Percentiles rank a stretch among this genome's conserved stretches.
Evolutionary conservation across 257 asterid species (phyloP).

Genomic region (Schizonepeta tenuifolia): DNA sequence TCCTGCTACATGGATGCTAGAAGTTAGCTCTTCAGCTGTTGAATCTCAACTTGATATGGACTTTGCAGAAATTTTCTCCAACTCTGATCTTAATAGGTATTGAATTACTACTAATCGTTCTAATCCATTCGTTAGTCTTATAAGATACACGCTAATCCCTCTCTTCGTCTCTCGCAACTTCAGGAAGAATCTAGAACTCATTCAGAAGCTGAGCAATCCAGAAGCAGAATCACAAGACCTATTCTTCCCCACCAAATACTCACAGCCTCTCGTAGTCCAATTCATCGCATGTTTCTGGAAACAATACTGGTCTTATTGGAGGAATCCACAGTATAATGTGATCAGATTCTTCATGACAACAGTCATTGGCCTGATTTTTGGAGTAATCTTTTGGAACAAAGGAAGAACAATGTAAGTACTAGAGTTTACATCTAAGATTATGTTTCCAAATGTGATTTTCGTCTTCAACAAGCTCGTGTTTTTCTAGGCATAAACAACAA

Average conservation of each 20-base stretch:
- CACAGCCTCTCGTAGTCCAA: slow-evolving; percentile 57
- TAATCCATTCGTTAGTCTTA: neutral
- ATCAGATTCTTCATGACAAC: slow-evolving; percentile 67
- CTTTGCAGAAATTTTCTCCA: slow-evolving; percentile 56
- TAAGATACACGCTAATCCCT: neutral
- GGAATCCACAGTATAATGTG: slow-evolving; percentile 72
- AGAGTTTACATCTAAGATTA: neutral
- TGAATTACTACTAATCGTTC: neutral
- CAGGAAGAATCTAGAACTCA: slow-evolving; percentile 63
- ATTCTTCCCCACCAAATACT: slow-evolving; percentile 65
- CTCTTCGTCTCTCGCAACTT: neutral
- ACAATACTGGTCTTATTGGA: slow-evolving; percentile 74
- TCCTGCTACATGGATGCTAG: slow-evolving; percentile 80
- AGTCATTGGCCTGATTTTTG: slow-evolving; percentile 62
- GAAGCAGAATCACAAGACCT: slow-evolving; percentile 51
- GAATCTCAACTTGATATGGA: slow-evolving; percentile 54
- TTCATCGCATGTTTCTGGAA: slow-evolving; percentile 68
- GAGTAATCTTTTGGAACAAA: slow-evolving; percentile 68
- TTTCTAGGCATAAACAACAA: slow-evolving; percentile 54
- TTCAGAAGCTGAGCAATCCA: slow-evolving; percentile 48
- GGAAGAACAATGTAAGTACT: slow-evolving; percentile 59
- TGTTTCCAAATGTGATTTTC: neutral
- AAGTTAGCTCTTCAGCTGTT: slow-evolving; percentile 56
- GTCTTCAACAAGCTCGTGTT: neutral
- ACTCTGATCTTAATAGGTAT: slow-evolving; percentile 59